A percentile compares a stretch with the other conserved stretches of the same genome.
phyloP scores from a whole-genome alignment of 352 stramenopile genomes.

The Globisporangium cylindrosporum region DNA sequence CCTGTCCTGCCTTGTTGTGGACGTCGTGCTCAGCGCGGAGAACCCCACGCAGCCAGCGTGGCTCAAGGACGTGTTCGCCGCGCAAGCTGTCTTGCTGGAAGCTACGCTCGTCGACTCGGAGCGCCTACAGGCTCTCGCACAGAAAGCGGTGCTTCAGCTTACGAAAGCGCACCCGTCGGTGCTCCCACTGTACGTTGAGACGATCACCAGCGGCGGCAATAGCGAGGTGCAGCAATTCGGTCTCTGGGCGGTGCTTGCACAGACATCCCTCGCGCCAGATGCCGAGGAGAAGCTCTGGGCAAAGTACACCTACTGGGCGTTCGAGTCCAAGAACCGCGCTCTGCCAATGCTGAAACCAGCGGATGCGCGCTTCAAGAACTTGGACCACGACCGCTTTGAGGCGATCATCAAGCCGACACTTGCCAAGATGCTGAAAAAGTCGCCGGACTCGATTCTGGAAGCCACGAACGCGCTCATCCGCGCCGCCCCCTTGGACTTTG shows the following conservation, averaged over 20 bases:
- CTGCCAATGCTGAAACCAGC: slow-evolving; percentile 32
- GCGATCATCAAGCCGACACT: slow-evolving; percentile 57
- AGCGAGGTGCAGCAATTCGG: slow-evolving; percentile 55
- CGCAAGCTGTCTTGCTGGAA: slow-evolving; percentile 59
- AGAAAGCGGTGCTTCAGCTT: slow-evolving; percentile 42
- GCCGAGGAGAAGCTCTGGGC: slow-evolving; percentile 47
- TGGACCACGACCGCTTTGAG: slow-evolving; percentile 68
- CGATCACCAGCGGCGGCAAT: slow-evolving; percentile 21
- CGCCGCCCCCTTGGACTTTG: slow-evolving; percentile 60
- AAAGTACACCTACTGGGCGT: slow-evolving; percentile 70
- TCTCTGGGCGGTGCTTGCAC: slow-evolving; percentile 59
- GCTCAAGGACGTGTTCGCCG: slow-evolving; percentile 41
- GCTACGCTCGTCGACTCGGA: slow-evolving; percentile 43
- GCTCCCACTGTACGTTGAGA: slow-evolving; percentile 37
- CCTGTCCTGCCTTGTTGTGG: slow-evolving; percentile 54
- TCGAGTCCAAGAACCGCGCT: slow-evolving; percentile 67
- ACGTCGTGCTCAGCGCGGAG: slow-evolving; percentile 22
- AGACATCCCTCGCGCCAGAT: slow-evolving; percentile 25
- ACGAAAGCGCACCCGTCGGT: slow-evolving; percentile 43
- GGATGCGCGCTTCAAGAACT: slow-evolving; percentile 48
- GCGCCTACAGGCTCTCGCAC: slow-evolving; percentile 40
- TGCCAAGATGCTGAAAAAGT: slow-evolving; percentile 81
- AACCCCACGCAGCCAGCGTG: slow-evolving; percentile 25
- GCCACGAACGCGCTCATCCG: slow-evolving; percentile 47
- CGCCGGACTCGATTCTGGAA: slow-evolving; percentile 73